Percentiles rank a stretch among this genome's conserved stretches.
Evolutionary conservation across 2,329 filamentous ascomycete species (phyloP).

Genomic region (Monilinia laxa): DNA sequence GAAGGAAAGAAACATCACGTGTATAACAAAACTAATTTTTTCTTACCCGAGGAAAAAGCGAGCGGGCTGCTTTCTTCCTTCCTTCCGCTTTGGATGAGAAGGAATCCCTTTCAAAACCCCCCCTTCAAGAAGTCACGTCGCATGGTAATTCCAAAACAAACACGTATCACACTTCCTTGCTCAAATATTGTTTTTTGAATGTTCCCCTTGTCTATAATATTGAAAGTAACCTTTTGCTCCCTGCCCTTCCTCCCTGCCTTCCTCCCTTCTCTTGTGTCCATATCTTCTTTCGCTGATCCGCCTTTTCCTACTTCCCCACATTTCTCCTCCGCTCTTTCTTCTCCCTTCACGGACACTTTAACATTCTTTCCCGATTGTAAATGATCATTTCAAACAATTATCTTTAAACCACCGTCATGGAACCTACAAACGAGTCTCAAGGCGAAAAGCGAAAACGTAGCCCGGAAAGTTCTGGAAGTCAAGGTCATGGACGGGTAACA

Average conservation of each 20-base stretch:
- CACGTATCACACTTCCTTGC: not conserved
- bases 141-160: not conserved
- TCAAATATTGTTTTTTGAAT: not conserved
- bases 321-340: conserved; percentile 4
- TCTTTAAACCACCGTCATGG: not conserved
- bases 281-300: not conserved
- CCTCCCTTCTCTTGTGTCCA: not conserved
- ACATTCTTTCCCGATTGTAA: not conserved
- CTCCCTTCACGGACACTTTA: not conserved
- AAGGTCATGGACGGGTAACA: conserved; percentile 38
- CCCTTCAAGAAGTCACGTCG: not conserved
- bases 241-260: no score
- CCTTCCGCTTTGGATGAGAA: no score
- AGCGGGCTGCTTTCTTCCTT: no score
- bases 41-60: no score
- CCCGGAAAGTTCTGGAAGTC: conserved; percentile 27
- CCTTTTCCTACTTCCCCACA: conserved; percentile 16
- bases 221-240: no score
- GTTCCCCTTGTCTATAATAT: not conserved
- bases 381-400: not conserved
- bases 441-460: conserved; percentile 36
- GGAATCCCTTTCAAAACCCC: no score
- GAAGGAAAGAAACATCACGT: no score
- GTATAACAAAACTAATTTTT: no score
- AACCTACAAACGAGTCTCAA: not conserved